Evolutionary conservation across 208 protist genomes (phyloP), one percentile per base, ranked within the genome.

Genomic region (Herpetomonas samuelpessoai): DNA sequence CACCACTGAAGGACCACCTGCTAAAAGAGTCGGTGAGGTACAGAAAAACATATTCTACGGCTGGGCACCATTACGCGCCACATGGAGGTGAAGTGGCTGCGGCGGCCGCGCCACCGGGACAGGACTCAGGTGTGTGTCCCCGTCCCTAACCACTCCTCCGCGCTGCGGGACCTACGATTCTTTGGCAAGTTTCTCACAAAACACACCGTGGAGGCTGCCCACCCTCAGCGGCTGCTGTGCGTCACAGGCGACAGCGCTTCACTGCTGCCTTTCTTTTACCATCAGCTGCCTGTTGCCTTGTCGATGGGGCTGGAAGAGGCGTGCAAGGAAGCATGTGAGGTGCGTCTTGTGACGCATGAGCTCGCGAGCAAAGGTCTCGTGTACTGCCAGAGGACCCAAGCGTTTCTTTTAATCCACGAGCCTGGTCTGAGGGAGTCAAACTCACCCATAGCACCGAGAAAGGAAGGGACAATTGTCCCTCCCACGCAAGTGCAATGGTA

Each of bases 311-410:
- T 24, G 10, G 16, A 48, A 19, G 10, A 48, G 12, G 12, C 3
- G 3, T 19, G 19, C 19, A 6, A 6, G 44, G 16, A 48, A 19
- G 4, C 16, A 19, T 10, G 44, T 6, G 19, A 22, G 16, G 56
- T 79, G 31, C 62, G 68, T 21, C 38, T 80, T n/a, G 74, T 80
- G 1, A 58, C 68, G 2, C 68, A 76, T 35, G 51, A 65, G 1
- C 31, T 38, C 4, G 68, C 63, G 1, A 18, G 35, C n/a, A 45
- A 57, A 21, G 60, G 60, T 38, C 19, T 31, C 18, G 4, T 16
- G 16, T 57, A 65, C 49, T 65, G 60, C 50, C 18, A 3, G 4
- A 7, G 3, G 16, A 10, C 9, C 10, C 44, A 22, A 4, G 16
- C 7, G 44, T 48, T 24, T 19, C 3, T 10, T 19, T 7, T 19